Percentiles rank a stretch among this genome's conserved stretches.
These are phyloP conservation scores for Elsinoe necatrix DNA, from an alignment of 2,329 filamentous ascomycete genomes.

Conservation along the genomic window DNA sequence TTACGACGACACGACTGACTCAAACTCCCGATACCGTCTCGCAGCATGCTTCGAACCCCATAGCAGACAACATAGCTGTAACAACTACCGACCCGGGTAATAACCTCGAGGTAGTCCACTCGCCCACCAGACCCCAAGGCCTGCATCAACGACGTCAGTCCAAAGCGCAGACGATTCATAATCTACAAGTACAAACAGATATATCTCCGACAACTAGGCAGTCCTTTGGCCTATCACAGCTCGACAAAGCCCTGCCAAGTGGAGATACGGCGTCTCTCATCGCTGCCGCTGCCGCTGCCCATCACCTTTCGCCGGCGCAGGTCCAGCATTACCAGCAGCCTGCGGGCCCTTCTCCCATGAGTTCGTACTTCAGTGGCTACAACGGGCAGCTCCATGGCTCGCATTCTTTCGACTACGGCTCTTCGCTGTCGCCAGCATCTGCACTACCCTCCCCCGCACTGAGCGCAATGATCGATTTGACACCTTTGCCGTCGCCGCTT, in stretches of 20 bases:
- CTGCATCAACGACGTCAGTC: slow-evolving; percentile 15
- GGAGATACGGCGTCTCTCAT: slow-evolving; percentile 1
- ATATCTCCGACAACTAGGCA: slow-evolving; percentile 11
- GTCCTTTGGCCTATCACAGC: slow-evolving; percentile 11
- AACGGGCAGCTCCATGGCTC: slow-evolving; percentile 13
- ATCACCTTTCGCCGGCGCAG: slow-evolving; percentile 11
- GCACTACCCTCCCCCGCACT: slow-evolving; percentile 41
- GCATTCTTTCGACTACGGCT: slow-evolving; percentile 14
- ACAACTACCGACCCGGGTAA: slow-evolving; percentile 5
- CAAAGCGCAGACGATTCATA: neutral
- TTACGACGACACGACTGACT: slow-evolving; percentile 13
- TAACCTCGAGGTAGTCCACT: slow-evolving; percentile 7
- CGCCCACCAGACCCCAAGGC: neutral
- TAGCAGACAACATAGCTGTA: slow-evolving; percentile 13
- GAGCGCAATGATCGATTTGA: slow-evolving; percentile 42
- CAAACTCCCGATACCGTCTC: neutral
- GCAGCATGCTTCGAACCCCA: neutral
- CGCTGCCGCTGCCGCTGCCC: neutral
- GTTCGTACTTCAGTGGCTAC: slow-evolving; percentile 12
- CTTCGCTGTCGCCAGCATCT: slow-evolving; percentile 28
- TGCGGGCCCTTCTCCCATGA: slow-evolving; percentile 13
- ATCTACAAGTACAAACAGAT: slow-evolving; percentile 14
- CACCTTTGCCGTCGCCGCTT: slow-evolving; percentile 44
- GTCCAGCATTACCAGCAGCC: neutral
- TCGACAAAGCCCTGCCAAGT: slow-evolving; percentile 12